Evolutionary conservation across 176 grass and related monocot species (phyloP).

Genomic region (Avena insularis): DNA sequence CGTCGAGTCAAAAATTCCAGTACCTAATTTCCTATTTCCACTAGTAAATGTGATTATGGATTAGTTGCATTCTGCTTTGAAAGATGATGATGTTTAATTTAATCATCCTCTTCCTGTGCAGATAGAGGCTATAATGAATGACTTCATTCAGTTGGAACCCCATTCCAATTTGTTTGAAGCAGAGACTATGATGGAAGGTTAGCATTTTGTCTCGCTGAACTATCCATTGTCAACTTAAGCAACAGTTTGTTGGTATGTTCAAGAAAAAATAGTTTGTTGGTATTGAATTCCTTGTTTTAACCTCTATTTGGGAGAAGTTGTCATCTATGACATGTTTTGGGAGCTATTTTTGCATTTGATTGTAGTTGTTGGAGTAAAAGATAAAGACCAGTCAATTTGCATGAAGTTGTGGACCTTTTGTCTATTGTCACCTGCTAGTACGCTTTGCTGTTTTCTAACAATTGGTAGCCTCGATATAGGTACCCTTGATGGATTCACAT

Average conservation of each 20-base stretch:
- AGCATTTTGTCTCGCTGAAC: slow-evolving; percentile 22
- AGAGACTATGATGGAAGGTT: slow-evolving; percentile 99
- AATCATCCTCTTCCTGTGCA: slow-evolving; percentile 30
- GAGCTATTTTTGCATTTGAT: slow-evolving; percentile 17
- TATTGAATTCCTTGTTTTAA: slow-evolving; percentile 10
- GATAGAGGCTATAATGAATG: slow-evolving; percentile 97
- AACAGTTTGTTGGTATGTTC: background rate
- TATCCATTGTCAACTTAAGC: slow-evolving; percentile 4
- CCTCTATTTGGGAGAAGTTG: background rate
- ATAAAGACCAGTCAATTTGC: slow-evolving; percentile 4
- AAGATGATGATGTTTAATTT: slow-evolving; percentile 4
- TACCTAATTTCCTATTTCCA: slow-evolving; percentile 13
- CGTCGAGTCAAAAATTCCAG: background rate
- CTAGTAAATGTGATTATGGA: slow-evolving; percentile 18
- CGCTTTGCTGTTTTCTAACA: slow-evolving; percentile 16
- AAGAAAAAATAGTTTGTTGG: background rate
- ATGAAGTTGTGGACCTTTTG: slow-evolving; percentile 2
- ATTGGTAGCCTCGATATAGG: slow-evolving; percentile 52
- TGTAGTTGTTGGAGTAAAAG: background rate
- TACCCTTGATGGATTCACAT: slow-evolving; percentile 86
- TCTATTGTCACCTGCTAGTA: background rate
- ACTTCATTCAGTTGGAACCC: slow-evolving; percentile 91
- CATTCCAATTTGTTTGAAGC: slow-evolving; percentile 92
- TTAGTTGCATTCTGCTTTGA: slow-evolving; percentile 17
- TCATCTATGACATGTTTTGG: background rate